phyloP scores from a whole-genome alignment of 805 yeast genomes.

The Yarrowia hollandica region DNA sequence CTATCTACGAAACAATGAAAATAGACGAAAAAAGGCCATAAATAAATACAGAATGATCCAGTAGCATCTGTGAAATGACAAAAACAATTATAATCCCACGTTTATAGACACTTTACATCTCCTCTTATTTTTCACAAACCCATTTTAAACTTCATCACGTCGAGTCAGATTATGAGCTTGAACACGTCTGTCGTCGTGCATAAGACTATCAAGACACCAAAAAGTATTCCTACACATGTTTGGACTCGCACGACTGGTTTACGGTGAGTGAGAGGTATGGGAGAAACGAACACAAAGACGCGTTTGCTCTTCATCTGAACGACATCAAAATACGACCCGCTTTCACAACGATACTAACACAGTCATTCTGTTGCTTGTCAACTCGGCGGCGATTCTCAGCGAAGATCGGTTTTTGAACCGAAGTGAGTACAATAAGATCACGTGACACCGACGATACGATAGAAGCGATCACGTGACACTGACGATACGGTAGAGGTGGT shows the following conservation, averaged over 20 bases:
- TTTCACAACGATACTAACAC: neutral
- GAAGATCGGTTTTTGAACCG: conserved; percentile 78
- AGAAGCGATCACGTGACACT: neutral
- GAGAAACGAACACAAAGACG: neutral
- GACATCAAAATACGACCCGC: too few relatives aligned
- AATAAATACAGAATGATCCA: too few relatives aligned
- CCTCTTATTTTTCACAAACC: too few relatives aligned
- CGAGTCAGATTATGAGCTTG: too few relatives aligned
- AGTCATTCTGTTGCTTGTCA: conserved; percentile 53
- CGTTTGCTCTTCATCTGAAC: too few relatives aligned
- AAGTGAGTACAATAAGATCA: conserved; percentile 42
- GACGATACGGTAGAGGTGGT: neutral
- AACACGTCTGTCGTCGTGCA: too few relatives aligned
- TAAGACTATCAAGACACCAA: neutral
- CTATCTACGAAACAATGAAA: too few relatives aligned
- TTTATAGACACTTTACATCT: too few relatives aligned
- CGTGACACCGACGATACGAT: neutral
- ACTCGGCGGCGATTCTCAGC: conserved; percentile 74
- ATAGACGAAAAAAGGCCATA: too few relatives aligned
- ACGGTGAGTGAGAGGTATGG: neutral
- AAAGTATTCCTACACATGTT: conserved; percentile 17
- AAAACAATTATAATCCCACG: too few relatives aligned
- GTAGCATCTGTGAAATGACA: too few relatives aligned
- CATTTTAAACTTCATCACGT: too few relatives aligned
- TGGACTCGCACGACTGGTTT: conserved; percentile 24